Percentiles rank a stretch among this genome's conserved stretches.
These are phyloP conservation scores for Wickerhamiella vanderwaltii DNA, from an alignment of 805 yeast species.

Conservation along the genomic window DNA sequence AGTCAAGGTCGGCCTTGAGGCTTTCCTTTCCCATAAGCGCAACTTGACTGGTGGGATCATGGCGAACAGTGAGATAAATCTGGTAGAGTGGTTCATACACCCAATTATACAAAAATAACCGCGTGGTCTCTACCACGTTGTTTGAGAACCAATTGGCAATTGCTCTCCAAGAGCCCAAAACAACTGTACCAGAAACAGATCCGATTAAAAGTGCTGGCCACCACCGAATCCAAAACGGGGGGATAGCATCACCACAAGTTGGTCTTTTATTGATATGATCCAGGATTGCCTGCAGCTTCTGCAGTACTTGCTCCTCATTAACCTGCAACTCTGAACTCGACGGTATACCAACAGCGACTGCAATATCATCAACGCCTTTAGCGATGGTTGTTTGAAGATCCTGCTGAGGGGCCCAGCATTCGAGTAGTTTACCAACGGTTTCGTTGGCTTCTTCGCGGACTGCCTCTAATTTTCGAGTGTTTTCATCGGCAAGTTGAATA, in stretches of 20 bases:
- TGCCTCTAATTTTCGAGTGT: background rate
- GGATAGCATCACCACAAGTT: conserved; percentile 8
- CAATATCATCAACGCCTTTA: conserved; percentile 7
- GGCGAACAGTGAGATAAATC: conserved; percentile 68
- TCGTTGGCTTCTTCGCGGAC: conserved; percentile 12
- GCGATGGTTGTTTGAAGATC: background rate
- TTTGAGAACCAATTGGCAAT: conserved; percentile 45
- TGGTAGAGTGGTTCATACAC: conserved; percentile 60
- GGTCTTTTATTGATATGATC: conserved; percentile 9
- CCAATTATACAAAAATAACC: conserved; percentile 74
- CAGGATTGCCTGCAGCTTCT: conserved; percentile 16
- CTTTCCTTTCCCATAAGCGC: conserved; percentile 73
- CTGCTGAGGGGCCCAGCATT: conserved; percentile 6
- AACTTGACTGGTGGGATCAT: conserved; percentile 61
- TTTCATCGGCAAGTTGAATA: background rate
- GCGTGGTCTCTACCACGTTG: conserved; percentile 49
- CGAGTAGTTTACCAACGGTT: conserved; percentile 15
- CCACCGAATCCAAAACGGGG: conserved; percentile 33
- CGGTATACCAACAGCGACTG: conserved; percentile 5
- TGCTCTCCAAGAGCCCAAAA: conserved; percentile 41
- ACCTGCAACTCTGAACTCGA: background rate
- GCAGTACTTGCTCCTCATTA: conserved; percentile 14
- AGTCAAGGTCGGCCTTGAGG: conserved; percentile 60
- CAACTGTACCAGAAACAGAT: conserved; percentile 24
- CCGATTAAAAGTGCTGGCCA: conserved; percentile 50